Evolutionary conservation across 345 rosid genomes (phyloP).

Genomic region (Linum trigynum): DNA sequence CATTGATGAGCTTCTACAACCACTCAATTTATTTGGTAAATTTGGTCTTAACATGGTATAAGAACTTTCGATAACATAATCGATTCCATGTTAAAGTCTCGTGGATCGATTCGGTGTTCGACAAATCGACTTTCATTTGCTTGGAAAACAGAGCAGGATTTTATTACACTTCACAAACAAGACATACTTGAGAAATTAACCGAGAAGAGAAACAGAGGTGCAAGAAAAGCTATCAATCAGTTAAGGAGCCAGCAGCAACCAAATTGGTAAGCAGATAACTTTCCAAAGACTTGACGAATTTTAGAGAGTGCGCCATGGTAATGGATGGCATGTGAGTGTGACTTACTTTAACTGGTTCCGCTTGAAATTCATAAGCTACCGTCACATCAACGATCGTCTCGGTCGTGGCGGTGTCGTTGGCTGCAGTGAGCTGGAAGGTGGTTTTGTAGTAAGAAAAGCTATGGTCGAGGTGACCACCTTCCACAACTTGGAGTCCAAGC

Average conservation of each 20-base stretch:
- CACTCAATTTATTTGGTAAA: too few relatives aligned
- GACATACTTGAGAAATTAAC: too few relatives aligned
- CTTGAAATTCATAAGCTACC: conserved; percentile 19
- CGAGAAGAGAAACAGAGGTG: too few relatives aligned
- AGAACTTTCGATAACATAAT: too few relatives aligned
- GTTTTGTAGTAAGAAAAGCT: conserved; percentile 27
- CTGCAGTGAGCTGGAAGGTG: conserved; percentile 21
- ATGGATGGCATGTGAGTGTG: conserved; percentile 12
- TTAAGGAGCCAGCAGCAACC: neutral
- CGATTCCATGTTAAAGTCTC: too few relatives aligned
- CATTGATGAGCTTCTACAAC: too few relatives aligned
- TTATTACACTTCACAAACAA: too few relatives aligned
- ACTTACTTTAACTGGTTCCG: neutral
- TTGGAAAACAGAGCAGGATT: too few relatives aligned
- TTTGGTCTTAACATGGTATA: too few relatives aligned
- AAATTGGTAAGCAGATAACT: conserved; percentile 10
- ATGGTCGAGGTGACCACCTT: conserved; percentile 30
- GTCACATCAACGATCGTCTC: conserved; percentile 20
- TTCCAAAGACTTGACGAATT: conserved; percentile 19
- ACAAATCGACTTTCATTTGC: too few relatives aligned
- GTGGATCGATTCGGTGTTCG: too few relatives aligned
- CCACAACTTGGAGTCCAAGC: conserved; percentile 24
- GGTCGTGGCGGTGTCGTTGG: conserved; percentile 5
- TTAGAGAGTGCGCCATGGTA: conserved; percentile 12
- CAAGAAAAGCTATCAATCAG: too few relatives aligned